Conservation (phyloP, 176 grass and related monocot species). For the Oryza rufipogon region DNA sequence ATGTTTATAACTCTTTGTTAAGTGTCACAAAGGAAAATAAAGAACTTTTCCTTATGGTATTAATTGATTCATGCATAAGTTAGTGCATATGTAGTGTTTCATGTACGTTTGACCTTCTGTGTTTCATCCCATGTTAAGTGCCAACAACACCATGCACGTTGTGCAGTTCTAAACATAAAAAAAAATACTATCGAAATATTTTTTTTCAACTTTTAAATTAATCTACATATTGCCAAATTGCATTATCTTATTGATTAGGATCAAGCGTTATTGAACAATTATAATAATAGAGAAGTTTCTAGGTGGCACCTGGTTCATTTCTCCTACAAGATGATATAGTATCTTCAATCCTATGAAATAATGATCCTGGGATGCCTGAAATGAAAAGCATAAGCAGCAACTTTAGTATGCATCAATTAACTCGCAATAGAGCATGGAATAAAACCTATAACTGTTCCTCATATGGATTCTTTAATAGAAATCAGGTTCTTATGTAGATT, state of each 20-base stretch:
- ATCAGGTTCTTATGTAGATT: slow-evolving; percentile 4
- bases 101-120: neutral
- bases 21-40: neutral
- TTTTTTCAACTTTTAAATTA: neutral
- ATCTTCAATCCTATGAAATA: slow-evolving; percentile 99
- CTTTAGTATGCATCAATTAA: slow-evolving; percentile 29
- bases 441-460: neutral
- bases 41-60: neutral
- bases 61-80: neutral
- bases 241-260: neutral
- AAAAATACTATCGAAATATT: neutral
- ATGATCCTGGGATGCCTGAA: slow-evolving; percentile 92
- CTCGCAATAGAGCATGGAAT: slow-evolving; percentile 9
- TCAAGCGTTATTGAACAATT: slow-evolving; percentile 3
- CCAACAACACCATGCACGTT: neutral
- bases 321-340: slow-evolving; percentile 78
- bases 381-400: slow-evolving; percentile 36
- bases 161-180: slow-evolving; percentile 9
- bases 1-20: neutral
- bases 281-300: slow-evolving; percentile 9
- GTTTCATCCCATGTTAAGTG: slow-evolving; percentile 16
- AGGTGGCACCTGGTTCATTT: slow-evolving; percentile 93
- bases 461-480: slow-evolving; percentile 24
- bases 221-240: slow-evolving; percentile 24
- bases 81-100: neutral